Evolutionary conservation across 768 basidiomycete species (phyloP).

Genomic region (Rhodocollybia butyracea): DNA sequence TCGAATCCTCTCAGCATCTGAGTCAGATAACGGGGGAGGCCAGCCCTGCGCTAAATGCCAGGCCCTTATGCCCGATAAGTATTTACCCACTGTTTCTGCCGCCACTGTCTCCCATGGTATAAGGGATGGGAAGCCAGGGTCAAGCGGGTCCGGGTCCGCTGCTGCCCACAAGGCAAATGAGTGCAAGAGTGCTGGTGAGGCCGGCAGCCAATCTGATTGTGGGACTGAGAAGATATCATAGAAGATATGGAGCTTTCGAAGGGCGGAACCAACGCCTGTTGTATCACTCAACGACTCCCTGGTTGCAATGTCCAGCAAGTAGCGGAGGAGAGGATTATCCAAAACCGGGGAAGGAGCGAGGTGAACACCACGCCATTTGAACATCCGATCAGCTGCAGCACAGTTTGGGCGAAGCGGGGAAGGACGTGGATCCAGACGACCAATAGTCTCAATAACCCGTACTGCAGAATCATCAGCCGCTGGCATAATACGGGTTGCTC

Average conservation of each 20-base stretch:
- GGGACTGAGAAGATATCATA: no score
- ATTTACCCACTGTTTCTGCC: no score
- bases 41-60: conserved; percentile 39
- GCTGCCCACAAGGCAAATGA: conserved; percentile 33
- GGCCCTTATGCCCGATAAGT: conserved; percentile 31
- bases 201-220: conserved; percentile 21
- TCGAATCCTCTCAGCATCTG: conserved; percentile 16
- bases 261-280: conserved; percentile 11
- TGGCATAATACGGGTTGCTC: background rate
- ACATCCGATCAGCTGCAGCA: conserved; percentile 19
- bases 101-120: conserved; percentile 28
- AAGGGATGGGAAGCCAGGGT: conserved; percentile 1
- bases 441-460: background rate
- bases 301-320: conserved; percentile 17
- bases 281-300: conserved; percentile 18
- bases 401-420: conserved; percentile 22
- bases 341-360: conserved; percentile 19
- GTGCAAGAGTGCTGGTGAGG: conserved; percentile 25
- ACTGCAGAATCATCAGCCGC: no score
- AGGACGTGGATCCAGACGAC: background rate
- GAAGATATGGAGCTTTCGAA: conserved; percentile 29
- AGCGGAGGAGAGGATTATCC: conserved; percentile 16
- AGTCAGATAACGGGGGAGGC: conserved; percentile 26
- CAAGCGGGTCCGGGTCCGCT: no score
- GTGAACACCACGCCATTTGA: conserved; percentile 31